Base-by-base conservation (phyloP, 805 yeast species). In the Barnettozyma sp. region DNA sequence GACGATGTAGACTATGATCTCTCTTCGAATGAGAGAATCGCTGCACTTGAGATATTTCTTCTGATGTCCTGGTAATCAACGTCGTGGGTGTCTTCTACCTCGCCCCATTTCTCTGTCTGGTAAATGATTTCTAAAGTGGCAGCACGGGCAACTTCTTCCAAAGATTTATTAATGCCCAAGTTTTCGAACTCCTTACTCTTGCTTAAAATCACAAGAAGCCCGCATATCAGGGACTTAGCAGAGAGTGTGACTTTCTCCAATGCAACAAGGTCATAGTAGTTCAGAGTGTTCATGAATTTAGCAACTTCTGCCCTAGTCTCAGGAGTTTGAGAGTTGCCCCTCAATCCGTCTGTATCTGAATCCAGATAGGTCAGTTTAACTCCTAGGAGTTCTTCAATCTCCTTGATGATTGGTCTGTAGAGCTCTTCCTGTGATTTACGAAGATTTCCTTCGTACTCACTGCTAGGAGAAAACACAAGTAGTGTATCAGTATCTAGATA, bases 11-110 rank as follows among this genome's bases (percentile, higher is more conserved):
- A 25, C n/a, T 7, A 20, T 30, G 19, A 11, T 34, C 41, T 38
- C 35, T 50, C 52, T 27, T 38, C 38, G 34, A 52, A 68, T 7
- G 78, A 71, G 14, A 76, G 54, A 26, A 82, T 56, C 4, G 88
- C 82, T 20, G 95, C 88, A 45, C 86, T 73, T 23, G 90, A 78
- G 31, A 92, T 70, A 51, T 78, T 77, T 59, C 97, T 77, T 51
- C 85, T 68, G 49, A 94, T 70, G 49, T 92, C 97, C 26, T 79
- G 94, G 58, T 82, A 80, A 51, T 85, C 94, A n/a, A 92, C 97
- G 57, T 92, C 98, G 55, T 92, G 98, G 3, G 97, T 86, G 54
- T 92, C 98, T 62, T 92, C 97, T 17, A 90, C 97, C 59, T 90
- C 97, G 22, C 98, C 98, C 98, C 98, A 92, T 52, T 78, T 72